Conservation (phyloP, 2,329 filamentous ascomycete species). For the Epichloe amarillans region DNA sequence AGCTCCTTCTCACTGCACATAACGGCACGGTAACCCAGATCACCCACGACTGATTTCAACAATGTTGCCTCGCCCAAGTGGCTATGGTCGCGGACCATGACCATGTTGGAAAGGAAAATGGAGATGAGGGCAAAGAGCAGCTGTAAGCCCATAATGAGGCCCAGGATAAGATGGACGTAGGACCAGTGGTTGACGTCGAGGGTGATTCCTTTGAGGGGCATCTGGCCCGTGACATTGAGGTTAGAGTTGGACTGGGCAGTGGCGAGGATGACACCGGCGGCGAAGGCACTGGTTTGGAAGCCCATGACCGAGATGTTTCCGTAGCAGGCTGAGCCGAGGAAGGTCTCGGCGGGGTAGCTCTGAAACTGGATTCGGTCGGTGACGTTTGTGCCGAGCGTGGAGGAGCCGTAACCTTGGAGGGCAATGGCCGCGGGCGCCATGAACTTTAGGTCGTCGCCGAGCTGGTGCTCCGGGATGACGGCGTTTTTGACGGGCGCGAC, state of each 20-base stretch:
- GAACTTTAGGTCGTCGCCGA: constrained; percentile 21
- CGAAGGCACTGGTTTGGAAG: constrained; percentile 21
- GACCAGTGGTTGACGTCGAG: constrained; percentile 21
- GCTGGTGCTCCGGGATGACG: constrained; percentile 20
- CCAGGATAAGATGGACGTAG: constrained; percentile 18
- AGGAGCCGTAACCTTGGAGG: constrained; percentile 24
- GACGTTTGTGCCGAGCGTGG: constrained; percentile 11
- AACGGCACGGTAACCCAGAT: constrained; percentile 7
- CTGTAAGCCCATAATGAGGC: constrained; percentile 19
- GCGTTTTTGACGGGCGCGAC: constrained; percentile 21
- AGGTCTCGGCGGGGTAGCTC: constrained; percentile 28
- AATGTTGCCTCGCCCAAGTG: constrained; percentile 10
- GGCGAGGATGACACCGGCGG: constrained; percentile 22
- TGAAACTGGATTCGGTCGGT: constrained; percentile 19
- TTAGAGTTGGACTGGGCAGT: constrained; percentile 17
- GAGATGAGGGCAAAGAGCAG: constrained; percentile 14
- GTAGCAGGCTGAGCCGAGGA: constrained; percentile 20
- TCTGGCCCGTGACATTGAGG: constrained; percentile 14
- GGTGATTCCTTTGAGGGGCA: constrained; percentile 18
- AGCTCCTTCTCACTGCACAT: constrained; percentile 10
- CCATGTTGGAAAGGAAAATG: constrained; percentile 13
- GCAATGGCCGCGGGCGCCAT: constrained; percentile 26
- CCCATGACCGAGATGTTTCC: constrained; percentile 23
- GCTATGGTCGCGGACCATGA: constrained; percentile 16
- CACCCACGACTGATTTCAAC: constrained; percentile 9